Evolutionary conservation across 225 moss, liverwort and hornwort species (phyloP), one percentile per base, ranked within the genome.

Genomic region (Pseudoscleropodium purum): DNA sequence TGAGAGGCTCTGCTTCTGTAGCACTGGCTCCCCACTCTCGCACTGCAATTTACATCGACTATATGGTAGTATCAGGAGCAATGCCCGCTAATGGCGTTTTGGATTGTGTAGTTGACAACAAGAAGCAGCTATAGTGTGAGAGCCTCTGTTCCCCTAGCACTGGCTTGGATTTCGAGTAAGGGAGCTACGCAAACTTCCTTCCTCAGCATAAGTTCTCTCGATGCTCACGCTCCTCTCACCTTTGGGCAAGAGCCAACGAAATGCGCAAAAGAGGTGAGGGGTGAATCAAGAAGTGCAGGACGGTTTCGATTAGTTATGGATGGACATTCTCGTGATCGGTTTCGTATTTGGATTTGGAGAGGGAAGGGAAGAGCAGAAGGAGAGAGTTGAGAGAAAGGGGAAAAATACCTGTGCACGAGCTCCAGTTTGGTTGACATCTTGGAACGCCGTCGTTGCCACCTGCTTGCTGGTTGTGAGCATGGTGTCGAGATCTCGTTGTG

Each of bases 361-460:
- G 37, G 27, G 23, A 66, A 47, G 17, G 39, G 26, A 24, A 66
- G 16, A 66, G 59, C 51, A 41, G 76, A 82, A 27, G 79, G 85
- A 81, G 67, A 81, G 47, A 59, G 36, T 59, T 33, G 34, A 47
- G 10, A 19, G 36, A 37, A 66, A 91, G 79, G 17, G 79, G 56
- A 47, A 68, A 65, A 43, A 30, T 86, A 93, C 93, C 90, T 91
- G 91, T 61, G 84, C 57, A 33, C 69, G 61, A 52, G 84, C 52
- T 68, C 63, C 88, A 68, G 56, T 87, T 61, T 77, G 81, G 13
- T 81, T 63, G 88, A 81, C 90, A 84, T 93, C 90, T 89, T 84
- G 87, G 84, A 80, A 75, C 39, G 86, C 84, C 81, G 81, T 82
- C 30, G 75, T 72, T 37, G 77, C 68, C 70, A 85, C 89, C 81